Evolutionary conservation across 192 early-diverging fungal species (phyloP).

Genomic region (Linnemannia exigua): DNA sequence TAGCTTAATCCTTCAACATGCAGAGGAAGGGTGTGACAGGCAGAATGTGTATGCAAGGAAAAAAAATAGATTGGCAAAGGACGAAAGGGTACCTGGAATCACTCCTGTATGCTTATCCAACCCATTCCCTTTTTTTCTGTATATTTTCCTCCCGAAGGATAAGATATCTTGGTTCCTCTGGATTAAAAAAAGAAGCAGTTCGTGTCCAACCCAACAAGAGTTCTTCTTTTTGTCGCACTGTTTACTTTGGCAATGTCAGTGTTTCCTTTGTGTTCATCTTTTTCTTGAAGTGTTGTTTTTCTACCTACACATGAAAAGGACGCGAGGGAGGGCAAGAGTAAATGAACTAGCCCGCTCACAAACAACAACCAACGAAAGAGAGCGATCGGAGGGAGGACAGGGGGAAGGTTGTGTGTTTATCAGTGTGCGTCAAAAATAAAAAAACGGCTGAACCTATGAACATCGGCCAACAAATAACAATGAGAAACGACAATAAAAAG

Average conservation of each 20-base stretch:
- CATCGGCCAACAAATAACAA: not conserved
- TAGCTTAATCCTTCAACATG: not conserved
- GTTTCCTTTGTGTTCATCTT: not conserved
- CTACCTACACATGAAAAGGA: not conserved
- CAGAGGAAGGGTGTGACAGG: not conserved
- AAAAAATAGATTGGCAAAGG: not conserved
- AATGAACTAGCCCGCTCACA: too few species aligned
- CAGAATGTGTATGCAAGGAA: not conserved
- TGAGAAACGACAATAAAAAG: not conserved
- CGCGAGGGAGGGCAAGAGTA: not conserved
- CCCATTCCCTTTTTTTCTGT: not conserved
- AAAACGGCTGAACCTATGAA: not conserved
- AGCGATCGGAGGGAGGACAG: not conserved
- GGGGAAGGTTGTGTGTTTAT: not conserved
- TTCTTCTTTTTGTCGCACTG: not conserved
- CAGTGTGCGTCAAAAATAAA: not conserved
- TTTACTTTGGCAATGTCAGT: not conserved
- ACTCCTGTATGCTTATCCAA: not conserved
- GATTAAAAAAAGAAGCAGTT: not conserved
- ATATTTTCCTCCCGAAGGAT: not conserved
- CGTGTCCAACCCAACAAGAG: not conserved
- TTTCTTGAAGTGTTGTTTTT: not conserved
- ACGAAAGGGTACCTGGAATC: not conserved
- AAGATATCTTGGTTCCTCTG: not conserved
- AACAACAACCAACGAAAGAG: too few species aligned